phyloP scores from a whole-genome alignment of 2,329 filamentous ascomycete species.

The Aspergillus pseudoglaucus region DNA sequence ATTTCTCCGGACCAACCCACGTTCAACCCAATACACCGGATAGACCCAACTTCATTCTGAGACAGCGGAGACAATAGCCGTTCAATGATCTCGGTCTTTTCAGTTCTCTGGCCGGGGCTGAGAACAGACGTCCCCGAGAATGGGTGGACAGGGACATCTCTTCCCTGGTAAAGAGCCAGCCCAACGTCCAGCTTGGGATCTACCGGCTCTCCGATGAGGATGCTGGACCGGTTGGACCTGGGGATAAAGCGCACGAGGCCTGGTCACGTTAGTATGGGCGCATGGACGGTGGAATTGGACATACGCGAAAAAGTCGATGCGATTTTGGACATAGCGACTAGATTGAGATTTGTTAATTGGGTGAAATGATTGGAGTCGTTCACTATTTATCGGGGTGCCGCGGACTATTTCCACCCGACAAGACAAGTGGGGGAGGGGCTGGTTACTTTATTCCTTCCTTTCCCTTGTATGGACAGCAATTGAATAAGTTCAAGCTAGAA shows the following conservation, averaged over 20 bases:
- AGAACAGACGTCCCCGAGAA: slow-evolving; percentile 56
- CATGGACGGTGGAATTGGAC: slow-evolving; percentile 1
- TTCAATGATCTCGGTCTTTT: slow-evolving; percentile 26
- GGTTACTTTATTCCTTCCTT: not conserved
- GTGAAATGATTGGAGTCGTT: not conserved
- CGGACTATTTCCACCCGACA: slow-evolving; percentile 22
- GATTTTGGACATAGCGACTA: slow-evolving; percentile 27
- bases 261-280: slow-evolving; percentile 19
- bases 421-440: not conserved
- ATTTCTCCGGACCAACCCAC: slow-evolving; percentile 19
- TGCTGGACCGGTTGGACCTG: slow-evolving; percentile 42
- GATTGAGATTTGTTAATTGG: not conserved
- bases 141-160: slow-evolving; percentile 51
- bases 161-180: slow-evolving; percentile 48
- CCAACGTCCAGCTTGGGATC: slow-evolving; percentile 52
- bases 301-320: slow-evolving; percentile 33
- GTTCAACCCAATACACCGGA: slow-evolving; percentile 55
- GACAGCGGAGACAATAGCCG: slow-evolving; percentile 48
- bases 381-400: not conserved
- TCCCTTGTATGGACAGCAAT: too few relatives aligned
- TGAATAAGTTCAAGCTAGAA: too few relatives aligned
- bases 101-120: slow-evolving; percentile 47
- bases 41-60: slow-evolving; percentile 47
- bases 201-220: slow-evolving; percentile 53
- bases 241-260: slow-evolving; percentile 56